Percentiles rank a stretch among this genome's conserved stretches.
These are phyloP conservation scores for Cercospora beticola DNA, from an alignment of 2,329 filamentous ascomycete species.

Conservation along the genomic window DNA sequence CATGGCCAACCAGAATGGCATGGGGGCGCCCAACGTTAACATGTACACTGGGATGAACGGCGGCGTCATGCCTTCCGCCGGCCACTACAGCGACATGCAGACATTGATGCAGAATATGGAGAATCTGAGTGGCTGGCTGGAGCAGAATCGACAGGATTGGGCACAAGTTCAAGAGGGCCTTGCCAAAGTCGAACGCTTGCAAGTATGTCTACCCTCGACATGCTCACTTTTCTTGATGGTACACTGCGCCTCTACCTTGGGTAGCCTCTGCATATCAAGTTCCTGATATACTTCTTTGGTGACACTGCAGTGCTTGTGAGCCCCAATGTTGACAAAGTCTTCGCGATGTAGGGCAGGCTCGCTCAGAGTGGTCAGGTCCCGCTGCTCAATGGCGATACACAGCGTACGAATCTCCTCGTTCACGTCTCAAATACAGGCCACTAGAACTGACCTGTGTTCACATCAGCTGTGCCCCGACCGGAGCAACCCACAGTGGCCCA, in stretches of 20 bases:
- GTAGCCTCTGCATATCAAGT: background rate
- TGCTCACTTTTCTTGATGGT: background rate
- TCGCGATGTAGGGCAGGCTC: constrained; percentile 24
- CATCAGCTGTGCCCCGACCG: constrained; percentile 24
- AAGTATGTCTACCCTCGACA: constrained; percentile 17
- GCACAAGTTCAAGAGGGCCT: constrained; percentile 36
- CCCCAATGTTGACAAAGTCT: background rate
- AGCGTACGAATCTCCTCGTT: constrained; percentile 22
- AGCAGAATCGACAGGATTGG: constrained; percentile 40
- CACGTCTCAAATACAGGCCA: background rate
- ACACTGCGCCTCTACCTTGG: background rate
- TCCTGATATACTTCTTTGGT: background rate
- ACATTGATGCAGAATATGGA: constrained; percentile 41
- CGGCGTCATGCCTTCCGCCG: constrained; percentile 38
- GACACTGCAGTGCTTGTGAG: background rate
- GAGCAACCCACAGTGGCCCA: constrained; percentile 33
- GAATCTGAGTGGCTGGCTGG: constrained; percentile 36
- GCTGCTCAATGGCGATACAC: constrained; percentile 25
- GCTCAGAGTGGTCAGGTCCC: constrained; percentile 26
- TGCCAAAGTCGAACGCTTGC: constrained; percentile 33
- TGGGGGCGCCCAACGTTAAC: constrained; percentile 30
- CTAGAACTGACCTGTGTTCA: background rate
- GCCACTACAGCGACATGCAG: constrained; percentile 42
- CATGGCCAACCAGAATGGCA: constrained; percentile 33
- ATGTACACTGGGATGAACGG: constrained; percentile 33